phyloP scores from a whole-genome alignment of 2,329 filamentous ascomycete genomes.

The Metarhizium humberi region DNA sequence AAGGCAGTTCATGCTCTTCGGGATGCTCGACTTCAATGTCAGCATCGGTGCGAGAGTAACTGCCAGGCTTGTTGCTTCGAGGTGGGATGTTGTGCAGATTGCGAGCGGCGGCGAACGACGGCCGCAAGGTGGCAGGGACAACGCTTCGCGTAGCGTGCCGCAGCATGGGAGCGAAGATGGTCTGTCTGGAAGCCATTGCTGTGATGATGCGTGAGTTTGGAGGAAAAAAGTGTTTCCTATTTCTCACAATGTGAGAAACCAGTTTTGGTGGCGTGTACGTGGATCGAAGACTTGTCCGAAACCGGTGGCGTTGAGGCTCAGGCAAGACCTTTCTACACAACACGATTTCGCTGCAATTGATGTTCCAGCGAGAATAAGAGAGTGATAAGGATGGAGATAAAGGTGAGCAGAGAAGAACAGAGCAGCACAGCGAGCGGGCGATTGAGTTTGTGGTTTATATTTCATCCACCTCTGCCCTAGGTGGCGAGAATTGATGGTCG shows the following conservation, averaged over 20 bases:
- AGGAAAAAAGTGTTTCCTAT: neutral
- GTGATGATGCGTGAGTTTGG: neutral
- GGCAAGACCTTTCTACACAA: neutral
- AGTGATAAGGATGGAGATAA: neutral
- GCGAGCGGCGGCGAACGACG: slow-evolving; percentile 17
- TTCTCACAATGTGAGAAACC: no score
- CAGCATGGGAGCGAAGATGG: slow-evolving; percentile 17
- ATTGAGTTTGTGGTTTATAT: neutral
- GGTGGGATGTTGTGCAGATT: slow-evolving; percentile 22
- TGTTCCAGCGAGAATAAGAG: neutral
- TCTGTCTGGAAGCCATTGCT: slow-evolving; percentile 11
- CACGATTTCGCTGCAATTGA: neutral
- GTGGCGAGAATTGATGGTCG: neutral
- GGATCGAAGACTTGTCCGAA: neutral
- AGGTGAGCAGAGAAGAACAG: neutral
- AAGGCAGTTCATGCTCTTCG: slow-evolving; percentile 61
- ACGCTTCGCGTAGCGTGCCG: slow-evolving; percentile 19
- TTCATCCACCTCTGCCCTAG: neutral
- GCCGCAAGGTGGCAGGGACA: slow-evolving; percentile 12
- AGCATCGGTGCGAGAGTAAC: slow-evolving; percentile 72
- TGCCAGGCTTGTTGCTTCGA: slow-evolving; percentile 41
- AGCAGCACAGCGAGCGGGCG: neutral
- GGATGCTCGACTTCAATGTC: slow-evolving; percentile 73
- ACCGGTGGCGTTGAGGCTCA: neutral
- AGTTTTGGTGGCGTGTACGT: no score